Conservation (phyloP, 345 rosid species). For the Salix purpurea region DNA sequence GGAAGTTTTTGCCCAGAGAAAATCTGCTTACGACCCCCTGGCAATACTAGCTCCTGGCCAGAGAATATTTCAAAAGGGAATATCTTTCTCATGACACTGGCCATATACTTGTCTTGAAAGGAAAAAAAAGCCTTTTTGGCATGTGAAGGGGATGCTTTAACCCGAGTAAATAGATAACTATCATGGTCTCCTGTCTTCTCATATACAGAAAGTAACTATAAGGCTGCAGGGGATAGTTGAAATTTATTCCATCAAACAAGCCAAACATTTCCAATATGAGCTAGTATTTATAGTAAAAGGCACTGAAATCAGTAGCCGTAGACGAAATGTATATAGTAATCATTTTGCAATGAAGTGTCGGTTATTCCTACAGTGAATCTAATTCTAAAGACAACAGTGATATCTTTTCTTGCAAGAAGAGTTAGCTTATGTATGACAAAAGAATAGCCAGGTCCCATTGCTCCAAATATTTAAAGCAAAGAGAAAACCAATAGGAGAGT, state of each 20-base stretch:
- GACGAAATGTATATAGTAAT: conserved; percentile 12
- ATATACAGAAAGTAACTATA: conserved; percentile 24
- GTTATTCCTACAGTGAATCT: conserved; percentile 7
- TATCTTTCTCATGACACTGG: conserved; percentile 41
- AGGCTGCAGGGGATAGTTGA: conserved; percentile 16
- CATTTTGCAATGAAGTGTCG: conserved; percentile 6
- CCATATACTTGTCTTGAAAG: conserved; percentile 3
- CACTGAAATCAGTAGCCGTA: conserved; percentile 19
- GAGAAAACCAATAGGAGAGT: not conserved
- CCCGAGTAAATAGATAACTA: conserved; percentile 24
- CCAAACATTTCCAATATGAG: conserved; percentile 14
- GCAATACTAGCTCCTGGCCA: conserved; percentile 95
- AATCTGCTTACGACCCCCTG: conserved; percentile 71
- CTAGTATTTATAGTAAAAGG: conserved; percentile 19
- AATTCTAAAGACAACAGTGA: not conserved
- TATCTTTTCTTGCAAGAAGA: not conserved
- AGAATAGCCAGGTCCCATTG: not conserved
- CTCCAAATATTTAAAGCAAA: not conserved
- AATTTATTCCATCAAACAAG: conserved; percentile 11
- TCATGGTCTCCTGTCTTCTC: conserved; percentile 16
- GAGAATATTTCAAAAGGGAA: conserved; percentile 63
- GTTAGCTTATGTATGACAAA: not conserved
- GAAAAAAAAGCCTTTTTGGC: not conserved
- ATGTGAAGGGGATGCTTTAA: conserved; percentile 20
- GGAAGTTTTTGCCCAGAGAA: conserved; percentile 66